Evolutionary conservation across 2,329 filamentous ascomycete species (phyloP).

Genomic region (Fusarium circinatum): DNA sequence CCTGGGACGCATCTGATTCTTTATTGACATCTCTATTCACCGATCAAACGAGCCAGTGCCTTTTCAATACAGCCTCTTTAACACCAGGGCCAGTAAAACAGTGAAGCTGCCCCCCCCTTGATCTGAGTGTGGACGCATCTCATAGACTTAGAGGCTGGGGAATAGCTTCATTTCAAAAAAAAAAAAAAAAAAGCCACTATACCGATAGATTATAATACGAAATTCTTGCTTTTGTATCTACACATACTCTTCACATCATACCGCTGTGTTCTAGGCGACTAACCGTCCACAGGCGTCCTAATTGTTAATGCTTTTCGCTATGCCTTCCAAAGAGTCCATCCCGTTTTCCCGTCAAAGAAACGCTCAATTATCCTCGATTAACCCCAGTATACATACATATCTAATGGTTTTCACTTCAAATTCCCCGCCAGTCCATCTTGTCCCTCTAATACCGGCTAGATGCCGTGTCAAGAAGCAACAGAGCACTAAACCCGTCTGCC

Average conservation of each 20-base stretch:
- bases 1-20: neutral
- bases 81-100: neutral
- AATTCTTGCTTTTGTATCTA: conserved; percentile 29
- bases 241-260: conserved; percentile 25
- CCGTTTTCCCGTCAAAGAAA: conserved; percentile 30
- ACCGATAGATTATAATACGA: neutral
- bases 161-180: neutral
- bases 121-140: neutral
- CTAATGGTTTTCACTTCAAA: conserved; percentile 16
- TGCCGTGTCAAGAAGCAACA: conserved; percentile 4
- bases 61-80: neutral
- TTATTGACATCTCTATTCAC: conserved; percentile 8
- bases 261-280: neutral
- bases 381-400: conserved; percentile 32
- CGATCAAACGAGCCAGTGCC: neutral
- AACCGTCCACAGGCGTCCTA: conserved; percentile 4
- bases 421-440: conserved; percentile 14
- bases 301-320: conserved; percentile 27
- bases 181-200: neutral
- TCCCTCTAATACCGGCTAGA: conserved; percentile 10
- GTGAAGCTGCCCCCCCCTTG: neutral
- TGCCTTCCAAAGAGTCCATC: conserved; percentile 19
- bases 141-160: no score
- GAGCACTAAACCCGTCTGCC: neutral
- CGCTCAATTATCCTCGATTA: conserved; percentile 40